A percentile compares a stretch with the other conserved stretches of the same genome.
Conservation (phyloP, 1,284 basidiomycete species). For the Fistulinella cinereoalba region DNA sequence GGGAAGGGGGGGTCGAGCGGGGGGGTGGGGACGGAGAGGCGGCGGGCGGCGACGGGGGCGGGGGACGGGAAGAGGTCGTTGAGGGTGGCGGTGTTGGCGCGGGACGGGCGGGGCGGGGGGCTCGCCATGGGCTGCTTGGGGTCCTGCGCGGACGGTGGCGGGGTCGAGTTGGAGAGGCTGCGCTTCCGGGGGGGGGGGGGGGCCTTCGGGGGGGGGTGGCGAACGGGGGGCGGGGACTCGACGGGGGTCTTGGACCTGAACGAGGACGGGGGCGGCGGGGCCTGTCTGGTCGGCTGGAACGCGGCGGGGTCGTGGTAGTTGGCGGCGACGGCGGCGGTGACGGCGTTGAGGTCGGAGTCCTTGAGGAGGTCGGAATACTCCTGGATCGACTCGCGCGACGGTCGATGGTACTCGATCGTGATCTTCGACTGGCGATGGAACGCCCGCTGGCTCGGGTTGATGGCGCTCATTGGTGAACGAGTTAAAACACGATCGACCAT, state of each 20-base stretch:
- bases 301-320: slow-evolving; percentile 39
- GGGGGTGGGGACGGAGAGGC: slow-evolving; percentile 50
- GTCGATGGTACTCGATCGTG: slow-evolving; percentile 71
- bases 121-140: slow-evolving; percentile 53
- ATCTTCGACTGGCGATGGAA: slow-evolving; percentile 59
- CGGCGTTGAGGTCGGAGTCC: slow-evolving; percentile 57
- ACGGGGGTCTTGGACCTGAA: slow-evolving; percentile 42
- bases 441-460: slow-evolving; percentile 35
- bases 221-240: slow-evolving; percentile 32
- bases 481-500: background rate
- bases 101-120: slow-evolving; percentile 72
- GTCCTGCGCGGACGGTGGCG: slow-evolving; percentile 25
- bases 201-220: slow-evolving; percentile 62
- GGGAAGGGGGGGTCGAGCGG: no score
- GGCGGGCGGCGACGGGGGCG: slow-evolving; percentile 41
- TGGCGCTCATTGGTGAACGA: slow-evolving; percentile 15
- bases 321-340: slow-evolving; percentile 40
- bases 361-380: slow-evolving; percentile 69
- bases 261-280: slow-evolving; percentile 48
- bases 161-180: slow-evolving; percentile 38
- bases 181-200: slow-evolving; percentile 49
- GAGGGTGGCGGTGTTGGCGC: slow-evolving; percentile 76
- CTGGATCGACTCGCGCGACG: slow-evolving; percentile 61
- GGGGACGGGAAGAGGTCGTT: slow-evolving; percentile 58
- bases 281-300: slow-evolving; percentile 46